phyloP scores from a whole-genome alignment of 139 green algal genomes.

The Volvox reticuliferus region DNA sequence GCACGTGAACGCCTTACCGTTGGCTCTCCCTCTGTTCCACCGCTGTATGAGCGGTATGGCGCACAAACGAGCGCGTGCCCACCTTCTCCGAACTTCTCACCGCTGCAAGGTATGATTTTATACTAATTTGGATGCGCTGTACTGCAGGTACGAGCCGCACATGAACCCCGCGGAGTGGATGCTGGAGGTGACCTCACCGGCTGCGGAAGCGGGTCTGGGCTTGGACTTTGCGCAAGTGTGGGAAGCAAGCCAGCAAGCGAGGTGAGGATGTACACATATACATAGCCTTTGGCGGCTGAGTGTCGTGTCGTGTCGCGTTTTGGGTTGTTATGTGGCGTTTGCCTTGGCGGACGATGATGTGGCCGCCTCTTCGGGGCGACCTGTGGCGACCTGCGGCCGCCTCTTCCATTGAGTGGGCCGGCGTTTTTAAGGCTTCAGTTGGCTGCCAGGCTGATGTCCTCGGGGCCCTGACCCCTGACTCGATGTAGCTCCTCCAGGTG shows the following conservation, averaged over 20 bases:
- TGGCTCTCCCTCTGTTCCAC: not conserved
- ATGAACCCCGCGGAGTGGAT: conserved; percentile 88
- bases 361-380: too few species aligned
- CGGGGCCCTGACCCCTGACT: too few species aligned
- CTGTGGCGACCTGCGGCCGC: too few species aligned
- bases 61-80: not conserved
- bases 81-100: not conserved
- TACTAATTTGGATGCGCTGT: not conserved
- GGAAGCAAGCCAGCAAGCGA: not conserved
- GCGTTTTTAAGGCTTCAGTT: too few species aligned
- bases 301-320: not conserved
- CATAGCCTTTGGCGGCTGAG: not conserved
- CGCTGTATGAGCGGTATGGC: not conserved
- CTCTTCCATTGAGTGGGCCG: too few species aligned
- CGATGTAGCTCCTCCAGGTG: too few species aligned
- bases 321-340: not conserved
- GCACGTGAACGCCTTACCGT: not conserved
- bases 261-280: not conserved
- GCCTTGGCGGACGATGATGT: too few species aligned
- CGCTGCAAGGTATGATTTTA: not conserved
- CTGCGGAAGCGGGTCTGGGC: not conserved
- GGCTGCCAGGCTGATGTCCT: too few species aligned
- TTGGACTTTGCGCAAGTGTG: conserved; percentile 26
- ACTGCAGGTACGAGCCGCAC: not conserved
- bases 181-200: conserved; percentile 67